Percentiles rank a stretch among this genome's conserved stretches.
These are phyloP conservation scores for Pseudocercospora fijiensis DNA, from an alignment of 2,329 filamentous ascomycete genomes.

Conservation along the genomic window DNA sequence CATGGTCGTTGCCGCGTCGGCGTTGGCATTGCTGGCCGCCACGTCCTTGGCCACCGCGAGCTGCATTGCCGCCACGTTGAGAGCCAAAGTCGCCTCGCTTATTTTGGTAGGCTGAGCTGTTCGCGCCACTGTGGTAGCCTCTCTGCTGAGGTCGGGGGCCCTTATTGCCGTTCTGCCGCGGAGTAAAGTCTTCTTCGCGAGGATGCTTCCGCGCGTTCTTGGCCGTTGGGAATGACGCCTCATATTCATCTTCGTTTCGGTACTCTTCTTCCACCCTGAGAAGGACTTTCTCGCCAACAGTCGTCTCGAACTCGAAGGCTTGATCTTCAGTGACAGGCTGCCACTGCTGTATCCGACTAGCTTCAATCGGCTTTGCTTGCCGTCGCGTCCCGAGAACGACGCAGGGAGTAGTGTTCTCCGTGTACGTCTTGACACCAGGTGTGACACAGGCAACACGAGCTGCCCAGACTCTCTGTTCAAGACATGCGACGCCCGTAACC, in stretches of 20 bases:
- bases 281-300: conserved; percentile 81
- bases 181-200: conserved; percentile 53
- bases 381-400: conserved; percentile 80
- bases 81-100: conserved; percentile 15
- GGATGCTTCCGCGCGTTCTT: conserved; percentile 62
- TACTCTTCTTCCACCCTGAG: conserved; percentile 76
- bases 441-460: conserved; percentile 73
- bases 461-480: conserved; percentile 84
- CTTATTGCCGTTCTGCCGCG: conserved; percentile 26
- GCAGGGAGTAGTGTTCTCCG: conserved; percentile 73
- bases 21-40: conserved; percentile 38
- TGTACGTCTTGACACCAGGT: conserved; percentile 66
- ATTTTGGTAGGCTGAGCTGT: conserved; percentile 38
- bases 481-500: conserved; percentile 71
- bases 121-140: conserved; percentile 17
- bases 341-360: conserved; percentile 7
- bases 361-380: conserved; percentile 71
- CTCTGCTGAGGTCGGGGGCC: conserved; percentile 36
- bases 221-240: conserved; percentile 62
- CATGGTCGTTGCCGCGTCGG: conserved; percentile 35
- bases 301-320: conserved; percentile 74
- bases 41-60: conserved; percentile 33
- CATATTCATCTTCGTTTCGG: conserved; percentile 60
- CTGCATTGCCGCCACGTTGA: conserved; percentile 41
- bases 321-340: conserved; percentile 56